Evolutionary conservation across 1,284 basidiomycete genomes (phyloP).

Genomic region (Puccinia polysora): DNA sequence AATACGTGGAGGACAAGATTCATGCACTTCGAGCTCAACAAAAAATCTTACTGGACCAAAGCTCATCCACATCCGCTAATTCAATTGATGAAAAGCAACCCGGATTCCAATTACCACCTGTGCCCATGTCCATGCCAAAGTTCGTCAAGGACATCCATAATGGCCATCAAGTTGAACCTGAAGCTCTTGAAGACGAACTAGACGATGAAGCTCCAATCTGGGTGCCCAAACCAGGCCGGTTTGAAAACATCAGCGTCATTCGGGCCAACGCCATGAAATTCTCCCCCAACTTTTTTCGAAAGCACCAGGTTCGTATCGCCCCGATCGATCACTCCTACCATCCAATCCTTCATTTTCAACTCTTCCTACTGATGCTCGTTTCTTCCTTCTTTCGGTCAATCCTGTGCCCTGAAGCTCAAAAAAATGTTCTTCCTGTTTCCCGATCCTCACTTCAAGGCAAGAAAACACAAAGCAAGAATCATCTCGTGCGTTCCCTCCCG

Average conservation of each 20-base stretch:
- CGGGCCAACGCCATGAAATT: constrained; percentile 99
- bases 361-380: neutral
- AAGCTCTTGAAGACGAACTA: constrained; percentile 28
- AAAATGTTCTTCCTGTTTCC: constrained; percentile 98
- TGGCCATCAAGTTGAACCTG: constrained; percentile 10
- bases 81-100: neutral
- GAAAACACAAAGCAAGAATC: constrained; percentile 95
- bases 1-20: constrained; percentile 94
- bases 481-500: constrained; percentile 62
- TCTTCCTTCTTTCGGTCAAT: neutral
- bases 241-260: constrained; percentile 88
- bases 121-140: constrained; percentile 26
- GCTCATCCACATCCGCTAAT: neutral
- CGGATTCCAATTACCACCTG: constrained; percentile 18
- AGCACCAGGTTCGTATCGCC: constrained; percentile 63
- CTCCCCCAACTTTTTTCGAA: constrained; percentile 90
- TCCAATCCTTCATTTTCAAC: neutral
- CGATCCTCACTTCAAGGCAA: constrained; percentile 95
- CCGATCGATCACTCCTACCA: neutral
- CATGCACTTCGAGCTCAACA: constrained; percentile 68
- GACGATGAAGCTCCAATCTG: constrained; percentile 40
- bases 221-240: constrained; percentile 57
- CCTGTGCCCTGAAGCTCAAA: constrained; percentile 57
- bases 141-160: constrained; percentile 43
- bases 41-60: constrained; percentile 24